Evolutionary conservation across 1,284 basidiomycete species (phyloP).

Genomic region (Pholiota adiposa): DNA sequence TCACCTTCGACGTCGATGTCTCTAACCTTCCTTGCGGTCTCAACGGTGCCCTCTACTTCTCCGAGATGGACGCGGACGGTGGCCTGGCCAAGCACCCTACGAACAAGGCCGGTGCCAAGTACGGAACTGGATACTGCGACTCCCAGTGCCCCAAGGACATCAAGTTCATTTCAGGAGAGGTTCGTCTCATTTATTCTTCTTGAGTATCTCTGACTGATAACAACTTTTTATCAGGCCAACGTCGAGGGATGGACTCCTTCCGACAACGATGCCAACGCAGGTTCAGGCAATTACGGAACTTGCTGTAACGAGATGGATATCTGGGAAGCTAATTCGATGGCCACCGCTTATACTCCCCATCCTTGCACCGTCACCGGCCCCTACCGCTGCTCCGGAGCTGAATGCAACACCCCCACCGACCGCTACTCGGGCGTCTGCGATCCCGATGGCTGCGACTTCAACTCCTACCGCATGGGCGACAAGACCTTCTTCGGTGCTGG

Average conservation of each 20-base stretch:
- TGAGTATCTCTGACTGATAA: neutral
- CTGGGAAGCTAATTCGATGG: slow-evolving; percentile 57
- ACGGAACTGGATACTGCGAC: slow-evolving; percentile 59
- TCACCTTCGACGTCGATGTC: slow-evolving; percentile 9
- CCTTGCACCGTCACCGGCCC: slow-evolving; percentile 46
- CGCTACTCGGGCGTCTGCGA: slow-evolving; percentile 44
- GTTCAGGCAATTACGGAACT: slow-evolving; percentile 35
- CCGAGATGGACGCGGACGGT: slow-evolving; percentile 55
- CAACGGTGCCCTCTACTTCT: slow-evolving; percentile 42
- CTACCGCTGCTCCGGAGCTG: slow-evolving; percentile 35
- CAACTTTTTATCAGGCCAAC: slow-evolving; percentile 9
- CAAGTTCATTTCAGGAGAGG: slow-evolving; percentile 58
- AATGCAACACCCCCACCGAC: slow-evolving; percentile 10
- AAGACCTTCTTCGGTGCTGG: slow-evolving; percentile 50
- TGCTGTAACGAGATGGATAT: slow-evolving; percentile 60
- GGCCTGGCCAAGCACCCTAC: slow-evolving; percentile 39
- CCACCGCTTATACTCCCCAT: slow-evolving; percentile 52
- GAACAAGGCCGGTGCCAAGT: slow-evolving; percentile 59
- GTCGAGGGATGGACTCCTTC: slow-evolving; percentile 27
- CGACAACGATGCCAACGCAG: neutral
- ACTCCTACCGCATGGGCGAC: slow-evolving; percentile 57
- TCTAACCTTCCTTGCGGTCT: slow-evolving; percentile 16
- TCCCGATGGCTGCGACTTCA: slow-evolving; percentile 60
- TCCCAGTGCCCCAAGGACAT: slow-evolving; percentile 56
- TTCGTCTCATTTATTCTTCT: slow-evolving; percentile 25